Evolutionary conservation across 106 monocot genomes (phyloP).

Genomic region (Apostasia ramifera): DNA sequence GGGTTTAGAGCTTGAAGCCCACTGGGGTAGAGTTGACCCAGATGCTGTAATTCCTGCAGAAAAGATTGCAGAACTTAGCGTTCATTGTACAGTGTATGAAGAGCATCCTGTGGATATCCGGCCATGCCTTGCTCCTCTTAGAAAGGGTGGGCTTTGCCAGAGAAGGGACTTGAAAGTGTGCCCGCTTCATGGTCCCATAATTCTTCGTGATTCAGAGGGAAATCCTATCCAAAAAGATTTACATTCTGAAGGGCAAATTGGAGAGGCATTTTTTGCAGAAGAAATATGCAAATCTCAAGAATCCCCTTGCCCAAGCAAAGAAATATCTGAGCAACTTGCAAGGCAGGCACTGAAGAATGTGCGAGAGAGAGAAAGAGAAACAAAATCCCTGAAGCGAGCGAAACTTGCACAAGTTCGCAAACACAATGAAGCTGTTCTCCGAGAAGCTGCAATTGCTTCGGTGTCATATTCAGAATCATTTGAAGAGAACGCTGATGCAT

Average conservation of each 20-base stretch:
- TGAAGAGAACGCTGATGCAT: conserved; percentile 10
- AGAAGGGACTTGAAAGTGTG: conserved; percentile 74
- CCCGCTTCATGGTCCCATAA: conserved; percentile 85
- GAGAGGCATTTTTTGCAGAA: conserved; percentile 7
- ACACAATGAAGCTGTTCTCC: conserved; percentile 79
- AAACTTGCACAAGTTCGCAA: conserved; percentile 67
- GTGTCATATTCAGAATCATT: conserved; percentile 47
- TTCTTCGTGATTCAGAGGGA: conserved; percentile 69
- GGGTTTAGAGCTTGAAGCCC: conserved; percentile 78
- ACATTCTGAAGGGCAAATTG: conserved; percentile 4
- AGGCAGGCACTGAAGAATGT: conserved; percentile 78
- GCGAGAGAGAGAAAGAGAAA: conserved; percentile 53
- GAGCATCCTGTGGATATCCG: conserved; percentile 50
- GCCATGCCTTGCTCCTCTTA: conserved; percentile 83
- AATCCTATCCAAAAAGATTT: conserved; percentile 33
- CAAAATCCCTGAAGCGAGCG: conserved; percentile 51
- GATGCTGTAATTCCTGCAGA: conserved; percentile 87
- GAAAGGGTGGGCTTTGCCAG: conserved; percentile 83
- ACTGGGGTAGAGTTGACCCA: conserved; percentile 95
- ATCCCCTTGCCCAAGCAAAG: conserved; percentile 5
- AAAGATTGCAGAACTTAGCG: conserved; percentile 80
- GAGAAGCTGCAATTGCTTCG: conserved; percentile 78
- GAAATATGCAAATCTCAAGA: background rate
- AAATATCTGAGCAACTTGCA: conserved; percentile 31
- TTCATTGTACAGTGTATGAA: conserved; percentile 61